A percentile compares a stretch with the other conserved stretches of the same genome.
Evolutionary conservation across 768 basidiomycete species (phyloP).

Genomic region (Zangia roseola): DNA sequence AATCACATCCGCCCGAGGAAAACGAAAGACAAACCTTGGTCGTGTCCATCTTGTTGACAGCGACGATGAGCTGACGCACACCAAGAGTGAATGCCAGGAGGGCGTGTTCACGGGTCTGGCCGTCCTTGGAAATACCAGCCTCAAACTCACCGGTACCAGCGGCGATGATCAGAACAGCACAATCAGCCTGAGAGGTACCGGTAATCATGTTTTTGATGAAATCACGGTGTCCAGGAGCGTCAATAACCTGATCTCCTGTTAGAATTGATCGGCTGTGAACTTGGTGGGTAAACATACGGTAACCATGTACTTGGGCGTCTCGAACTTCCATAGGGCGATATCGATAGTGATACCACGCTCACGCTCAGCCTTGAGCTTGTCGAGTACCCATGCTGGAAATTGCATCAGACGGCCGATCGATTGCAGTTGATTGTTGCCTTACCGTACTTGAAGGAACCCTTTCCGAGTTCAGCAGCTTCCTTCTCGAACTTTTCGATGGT

Average conservation of each 20-base stretch:
- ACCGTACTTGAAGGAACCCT: conserved; percentile 99
- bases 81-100: conserved; percentile 99
- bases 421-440: conserved; percentile 32
- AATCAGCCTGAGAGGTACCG: conserved; percentile 99
- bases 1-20: not conserved
- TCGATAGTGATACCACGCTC: conserved; percentile 99
- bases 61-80: conserved; percentile 99
- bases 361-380: conserved; percentile 99
- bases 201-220: conserved; percentile 99
- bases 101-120: conserved; percentile 99
- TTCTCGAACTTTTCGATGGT: conserved; percentile 99
- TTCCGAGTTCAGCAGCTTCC: conserved; percentile 99
- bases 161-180: conserved; percentile 99
- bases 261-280: not conserved
- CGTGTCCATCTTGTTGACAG: conserved; percentile 99
- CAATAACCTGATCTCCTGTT: conserved; percentile 74
- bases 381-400: conserved; percentile 93
- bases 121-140: conserved; percentile 99
- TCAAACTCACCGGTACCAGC: conserved; percentile 99
- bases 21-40: conserved; percentile 64
- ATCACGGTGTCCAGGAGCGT: conserved; percentile 99
- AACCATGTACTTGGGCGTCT: conserved; percentile 95
- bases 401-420: conserved; percentile 19
- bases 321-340: conserved; percentile 99
- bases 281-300: conserved; percentile 54